Evolutionary conservation across 768 basidiomycete genomes (phyloP).

Genomic region (Tulasnella sp.): DNA sequence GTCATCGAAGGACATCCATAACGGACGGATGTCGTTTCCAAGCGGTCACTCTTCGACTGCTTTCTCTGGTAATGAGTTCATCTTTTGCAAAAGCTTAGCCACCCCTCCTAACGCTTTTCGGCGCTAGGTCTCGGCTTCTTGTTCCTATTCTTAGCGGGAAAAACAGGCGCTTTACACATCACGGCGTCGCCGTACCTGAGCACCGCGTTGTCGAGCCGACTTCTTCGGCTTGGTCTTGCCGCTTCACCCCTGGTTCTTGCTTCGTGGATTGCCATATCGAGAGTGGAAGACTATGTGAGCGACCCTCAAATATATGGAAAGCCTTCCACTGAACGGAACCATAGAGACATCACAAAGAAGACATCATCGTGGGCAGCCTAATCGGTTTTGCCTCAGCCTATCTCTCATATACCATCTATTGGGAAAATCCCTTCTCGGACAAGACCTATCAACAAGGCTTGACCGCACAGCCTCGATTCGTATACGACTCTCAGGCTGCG

Average conservation of each 20-base stretch:
- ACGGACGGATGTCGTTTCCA: slow-evolving; percentile 51
- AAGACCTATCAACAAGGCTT: slow-evolving; percentile 3
- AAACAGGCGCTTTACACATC: slow-evolving; percentile 57
- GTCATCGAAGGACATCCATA: slow-evolving; percentile 45
- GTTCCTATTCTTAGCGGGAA: slow-evolving; percentile 59
- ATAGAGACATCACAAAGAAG: slow-evolving; percentile 65
- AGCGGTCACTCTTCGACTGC: slow-evolving; percentile 67
- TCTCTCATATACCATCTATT: slow-evolving; percentile 56
- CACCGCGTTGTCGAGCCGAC: slow-evolving; percentile 45
- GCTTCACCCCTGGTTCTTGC: slow-evolving; percentile 54
- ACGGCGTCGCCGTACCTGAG: slow-evolving; percentile 37
- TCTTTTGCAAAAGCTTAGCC: neutral
- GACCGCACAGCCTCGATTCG: slow-evolving; percentile 16
- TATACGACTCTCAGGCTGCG: slow-evolving; percentile 5
- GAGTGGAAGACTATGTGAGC: slow-evolving; percentile 63
- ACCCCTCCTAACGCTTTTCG: neutral
- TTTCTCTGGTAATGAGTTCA: slow-evolving; percentile 45
- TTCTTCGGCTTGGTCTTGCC: slow-evolving; percentile 47
- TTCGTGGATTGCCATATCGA: slow-evolving; percentile 56
- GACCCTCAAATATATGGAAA: slow-evolving; percentile 11
- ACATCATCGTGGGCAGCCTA: slow-evolving; percentile 58
- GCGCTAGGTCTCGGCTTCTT: slow-evolving; percentile 49
- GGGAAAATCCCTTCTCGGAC: slow-evolving; percentile 58
- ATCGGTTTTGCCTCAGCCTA: slow-evolving; percentile 52
- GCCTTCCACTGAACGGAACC: neutral